A percentile compares a stretch with the other conserved stretches of the same genome.
phyloP scores from a whole-genome alignment of 2,329 filamentous ascomycete species.

The Fusarium mexicanum region DNA sequence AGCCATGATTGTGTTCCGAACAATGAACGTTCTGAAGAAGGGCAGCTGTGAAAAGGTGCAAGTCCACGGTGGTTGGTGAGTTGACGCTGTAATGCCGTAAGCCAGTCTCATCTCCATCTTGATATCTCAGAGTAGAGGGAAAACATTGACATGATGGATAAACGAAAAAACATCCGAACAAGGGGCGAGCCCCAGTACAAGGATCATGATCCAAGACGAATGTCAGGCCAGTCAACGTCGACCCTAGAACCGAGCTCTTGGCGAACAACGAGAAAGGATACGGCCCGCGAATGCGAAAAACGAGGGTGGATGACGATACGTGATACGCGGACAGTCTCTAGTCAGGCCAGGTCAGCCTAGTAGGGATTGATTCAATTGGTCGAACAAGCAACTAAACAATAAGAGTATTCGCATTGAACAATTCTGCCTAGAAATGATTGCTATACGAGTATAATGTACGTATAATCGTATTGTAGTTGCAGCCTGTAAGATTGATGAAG shows the following conservation, averaged over 20 bases:
- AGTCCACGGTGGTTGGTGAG: too few relatives aligned
- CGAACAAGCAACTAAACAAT: neutral
- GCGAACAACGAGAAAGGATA: slow-evolving; percentile 6
- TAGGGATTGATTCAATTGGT: neutral
- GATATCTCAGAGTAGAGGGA: neutral
- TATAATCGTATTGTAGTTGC: neutral
- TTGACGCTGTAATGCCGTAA: neutral
- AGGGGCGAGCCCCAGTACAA: neutral
- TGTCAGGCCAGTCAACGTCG: neutral
- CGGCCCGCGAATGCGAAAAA: neutral
- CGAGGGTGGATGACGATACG: neutral
- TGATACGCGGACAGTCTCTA: slow-evolving; percentile 17
- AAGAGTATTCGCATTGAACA: neutral
- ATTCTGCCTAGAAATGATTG: neutral
- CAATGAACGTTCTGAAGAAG: neutral
- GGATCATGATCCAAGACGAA: neutral
- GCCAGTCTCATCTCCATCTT: neutral
- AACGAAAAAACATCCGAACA: neutral
- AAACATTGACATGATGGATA: neutral
- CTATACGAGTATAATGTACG: neutral
- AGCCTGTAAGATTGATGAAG: neutral
- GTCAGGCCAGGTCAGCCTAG: neutral
- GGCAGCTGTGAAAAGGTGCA: neutral
- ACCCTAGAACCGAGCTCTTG: neutral
- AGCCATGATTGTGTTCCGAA: neutral